A percentile compares a stretch with the other conserved stretches of the same genome.
Conservation (phyloP, 2,329 filamentous ascomycete genomes). For the Penicillium aurantiogriseum region DNA sequence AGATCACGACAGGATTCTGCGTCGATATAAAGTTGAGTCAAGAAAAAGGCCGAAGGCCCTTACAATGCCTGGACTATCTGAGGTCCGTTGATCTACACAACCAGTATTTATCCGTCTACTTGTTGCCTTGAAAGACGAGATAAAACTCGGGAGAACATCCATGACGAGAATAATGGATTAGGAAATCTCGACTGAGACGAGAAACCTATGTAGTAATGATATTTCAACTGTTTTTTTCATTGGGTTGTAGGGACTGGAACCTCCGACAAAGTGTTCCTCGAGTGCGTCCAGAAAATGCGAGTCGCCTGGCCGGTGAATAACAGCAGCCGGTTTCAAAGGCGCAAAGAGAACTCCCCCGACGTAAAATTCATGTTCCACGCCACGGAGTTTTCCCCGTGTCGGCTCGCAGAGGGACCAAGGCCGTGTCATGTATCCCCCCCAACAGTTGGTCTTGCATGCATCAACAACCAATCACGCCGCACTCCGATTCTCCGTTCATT, state of each 20-base stretch:
- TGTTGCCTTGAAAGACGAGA: background rate
- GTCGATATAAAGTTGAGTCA: background rate
- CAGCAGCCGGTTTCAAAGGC: conserved; percentile 27
- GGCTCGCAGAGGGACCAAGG: conserved; percentile 33
- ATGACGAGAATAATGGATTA: conserved; percentile 7
- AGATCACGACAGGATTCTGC: background rate
- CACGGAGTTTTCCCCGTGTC: conserved; percentile 27
- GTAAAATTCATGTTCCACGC: conserved; percentile 11
- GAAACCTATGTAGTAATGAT: conserved; percentile 21
- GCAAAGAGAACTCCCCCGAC: conserved; percentile 25
- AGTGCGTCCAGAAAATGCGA: conserved; percentile 33
- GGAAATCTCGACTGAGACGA: conserved; percentile 9
- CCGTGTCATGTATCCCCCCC: conserved; percentile 26
- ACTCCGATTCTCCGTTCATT: conserved; percentile 29
- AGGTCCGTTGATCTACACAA: background rate
- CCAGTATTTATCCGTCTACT: background rate
- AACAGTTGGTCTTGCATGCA: conserved; percentile 31
- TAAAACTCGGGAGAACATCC: background rate
- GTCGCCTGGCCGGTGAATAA: conserved; percentile 28
- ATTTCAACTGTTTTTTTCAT: conserved; percentile 44
- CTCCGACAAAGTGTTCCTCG: conserved; percentile 31
- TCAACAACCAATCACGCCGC: conserved; percentile 27
- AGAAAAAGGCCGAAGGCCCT: background rate
- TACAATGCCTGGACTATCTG: background rate
- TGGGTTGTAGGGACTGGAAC: conserved; percentile 34